Evolutionary conservation across 805 yeast species (phyloP), one percentile per base, ranked within the genome.

Genomic region (Lipomyces sp.): DNA sequence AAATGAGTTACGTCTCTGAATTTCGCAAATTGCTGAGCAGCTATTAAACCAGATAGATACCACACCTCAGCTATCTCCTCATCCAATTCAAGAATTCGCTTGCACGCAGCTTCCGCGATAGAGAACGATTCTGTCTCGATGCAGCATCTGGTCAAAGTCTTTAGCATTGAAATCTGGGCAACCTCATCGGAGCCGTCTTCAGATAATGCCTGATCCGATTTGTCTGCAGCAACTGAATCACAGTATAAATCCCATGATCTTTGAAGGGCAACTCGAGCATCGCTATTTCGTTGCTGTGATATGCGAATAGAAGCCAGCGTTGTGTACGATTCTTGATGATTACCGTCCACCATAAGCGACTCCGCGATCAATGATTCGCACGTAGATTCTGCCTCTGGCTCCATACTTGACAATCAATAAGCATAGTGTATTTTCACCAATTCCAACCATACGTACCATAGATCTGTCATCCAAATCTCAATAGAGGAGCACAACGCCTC

Each of bases 401-500:
- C 96, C 97, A 93, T 92, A 80, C 98, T 94, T 98, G 92, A 91
- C 97, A 97, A 93, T 59, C 75, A 74, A 69, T 32, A 10, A 53
- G 11, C 10, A 45, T 33, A 48, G 37, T 30, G 15, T 56, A 24
- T 0, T n/a, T 48, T 18, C 5, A 18, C 24, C 24, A 34, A 10
- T 13, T 7, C 45, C 2, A 37, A 13, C 0, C 8, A n/a, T 29
- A 45, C 45, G 18, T 45, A 67, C 71, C 72, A 73, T 51, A 73
- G 59, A 60, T 73, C 75, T 4, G 75, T 73, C 75, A 73, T 73
- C 75, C 74, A 72, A 64, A 91, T 89, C 78, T 94, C 99, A 74
- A 95, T 90, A 80, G 89, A 84, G 5, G 97, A 88, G 71, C 94
- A 87, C 34, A 91, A 80, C 0, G 94, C 97, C 74, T 87, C 90